Conservation (phyloP, 176 grass and related monocot genomes). For the Elaeis guineensis region DNA sequence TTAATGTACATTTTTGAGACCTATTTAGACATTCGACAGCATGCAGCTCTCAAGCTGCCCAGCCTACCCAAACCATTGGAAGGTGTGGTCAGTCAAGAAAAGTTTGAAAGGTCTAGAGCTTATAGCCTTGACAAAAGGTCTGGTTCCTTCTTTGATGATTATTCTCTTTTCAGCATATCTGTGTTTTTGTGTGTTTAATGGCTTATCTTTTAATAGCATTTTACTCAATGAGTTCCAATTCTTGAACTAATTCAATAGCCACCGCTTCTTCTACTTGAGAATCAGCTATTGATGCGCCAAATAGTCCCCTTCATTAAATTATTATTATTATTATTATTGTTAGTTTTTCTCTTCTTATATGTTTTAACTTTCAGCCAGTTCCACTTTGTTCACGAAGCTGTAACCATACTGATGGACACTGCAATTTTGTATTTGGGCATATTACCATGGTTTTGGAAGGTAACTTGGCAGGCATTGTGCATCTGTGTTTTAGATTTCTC, state of each 20-base stretch:
- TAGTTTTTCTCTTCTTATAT: background rate
- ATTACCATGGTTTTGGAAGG: conserved; percentile 97
- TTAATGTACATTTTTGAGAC: conserved; percentile 92
- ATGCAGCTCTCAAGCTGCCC: conserved; percentile 57
- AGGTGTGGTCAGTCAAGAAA: conserved; percentile 79
- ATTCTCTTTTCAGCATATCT: no score
- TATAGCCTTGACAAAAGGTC: conserved; percentile 99
- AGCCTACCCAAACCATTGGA: conserved; percentile 58
- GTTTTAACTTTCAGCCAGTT: conserved; percentile 33
- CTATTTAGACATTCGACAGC: conserved; percentile 85
- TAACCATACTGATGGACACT: conserved; percentile 84
- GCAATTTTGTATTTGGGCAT: conserved; percentile 75
- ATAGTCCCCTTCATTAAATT: no score
- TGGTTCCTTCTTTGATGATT: no score
- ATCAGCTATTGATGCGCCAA: no score
- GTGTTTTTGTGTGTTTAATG: no score
- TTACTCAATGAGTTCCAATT: no score
- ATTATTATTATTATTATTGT: background rate
- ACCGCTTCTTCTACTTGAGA: no score
- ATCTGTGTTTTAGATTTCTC: conserved; percentile 3
- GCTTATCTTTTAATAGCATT: no score
- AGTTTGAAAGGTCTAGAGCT: conserved; percentile 67
- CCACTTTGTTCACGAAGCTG: conserved; percentile 72
- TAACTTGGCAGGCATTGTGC: conserved; percentile 19
- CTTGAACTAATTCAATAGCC: no score